Base-by-base conservation (phyloP, 176 grass and related monocot genomes). In the Aegilops sharonensis region DNA sequence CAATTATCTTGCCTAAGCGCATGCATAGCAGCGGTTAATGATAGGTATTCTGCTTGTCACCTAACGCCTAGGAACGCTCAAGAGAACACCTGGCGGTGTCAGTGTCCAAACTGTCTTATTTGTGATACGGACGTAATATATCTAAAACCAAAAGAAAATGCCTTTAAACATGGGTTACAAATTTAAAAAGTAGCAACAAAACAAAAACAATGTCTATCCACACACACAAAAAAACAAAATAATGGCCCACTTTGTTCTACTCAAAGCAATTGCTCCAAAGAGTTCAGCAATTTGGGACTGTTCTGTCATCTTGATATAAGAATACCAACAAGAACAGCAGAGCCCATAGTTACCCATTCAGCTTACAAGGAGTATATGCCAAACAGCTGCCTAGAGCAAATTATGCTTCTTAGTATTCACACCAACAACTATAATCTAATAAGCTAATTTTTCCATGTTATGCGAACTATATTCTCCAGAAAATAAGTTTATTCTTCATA, bases 321-420 rank as follows among this genome's bases (percentile, higher is more conserved):
- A 30, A 34, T 52, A n/a, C 80, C 47, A 71, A 68, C 20, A 71
- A 70, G 65, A 84, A 85, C 9, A 85, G 11, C n/a, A 57, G 10
- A 48, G 57, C 42, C 52, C 1, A 62, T n/a, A 71, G 4, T 48
- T 62, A 50, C 39, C 77, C 21, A 9, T 35, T 29, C 15, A 81
- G 23, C 62, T 76, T 81, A 48, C 60, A 63, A 15, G 50, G 39
- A 12, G 36, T 18, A 48, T 39, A 67, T 52, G 14, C 39, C 57
- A 69, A 54, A 81, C 27, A 68, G 39, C 54, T 86, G 54, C 34
- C 18, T 34, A 24, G 18, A 68, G 50, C 6, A 36, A 78, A 83
- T 25, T 63, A 70, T n/a, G 36, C 15, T 52, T 77, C 17, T 13
- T 8, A 36, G 13, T 17, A 25, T 72, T 15, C 67, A 57, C 9